Evolutionary conservation across 2,329 filamentous ascomycete species (phyloP).

Genomic region (Madurella mycetomatis): DNA sequence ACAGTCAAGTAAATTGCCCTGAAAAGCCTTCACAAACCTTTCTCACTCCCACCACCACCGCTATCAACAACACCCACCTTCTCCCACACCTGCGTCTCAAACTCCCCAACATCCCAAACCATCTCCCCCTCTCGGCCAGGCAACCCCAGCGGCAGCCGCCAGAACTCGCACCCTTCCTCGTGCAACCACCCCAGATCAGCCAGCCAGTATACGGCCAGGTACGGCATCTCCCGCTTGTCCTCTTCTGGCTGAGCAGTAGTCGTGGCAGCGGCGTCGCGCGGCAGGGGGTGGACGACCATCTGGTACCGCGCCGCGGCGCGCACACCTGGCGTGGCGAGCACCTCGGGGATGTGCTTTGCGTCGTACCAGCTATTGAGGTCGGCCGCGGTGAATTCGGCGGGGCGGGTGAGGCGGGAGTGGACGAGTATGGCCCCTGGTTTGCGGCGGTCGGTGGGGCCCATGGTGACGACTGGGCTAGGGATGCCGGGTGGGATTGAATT

Average conservation of each 20-base stretch:
- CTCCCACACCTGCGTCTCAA: slow-evolving; percentile 4
- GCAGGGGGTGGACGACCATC: not conserved
- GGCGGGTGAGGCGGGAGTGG: not conserved
- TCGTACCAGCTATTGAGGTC: slow-evolving; percentile 1
- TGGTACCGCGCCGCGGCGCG: not conserved
- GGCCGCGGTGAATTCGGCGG: not conserved
- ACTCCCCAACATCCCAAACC: slow-evolving; percentile 3
- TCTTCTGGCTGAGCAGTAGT: too few relatives aligned
- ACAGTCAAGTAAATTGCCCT: not conserved
- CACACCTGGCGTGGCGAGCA: slow-evolving; percentile 2
- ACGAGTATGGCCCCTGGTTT: slow-evolving; percentile 3
- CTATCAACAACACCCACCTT: not conserved
- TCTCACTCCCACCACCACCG: not conserved
- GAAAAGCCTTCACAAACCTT: not conserved
- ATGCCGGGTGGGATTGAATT: not conserved
- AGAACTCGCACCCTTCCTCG: slow-evolving; percentile 5
- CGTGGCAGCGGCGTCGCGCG: too few relatives aligned
- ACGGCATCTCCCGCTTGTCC: not conserved
- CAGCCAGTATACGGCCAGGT: slow-evolving; percentile 4
- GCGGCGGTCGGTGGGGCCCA: not conserved
- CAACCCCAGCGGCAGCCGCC: not conserved
- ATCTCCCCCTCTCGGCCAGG: not conserved
- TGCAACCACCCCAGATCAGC: slow-evolving; percentile 5
- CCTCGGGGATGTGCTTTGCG: slow-evolving; percentile 2
- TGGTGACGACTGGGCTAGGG: not conserved